Base-by-base conservation (phyloP, 345 rosid species). In the Odontarrhena argentea region DNA sequence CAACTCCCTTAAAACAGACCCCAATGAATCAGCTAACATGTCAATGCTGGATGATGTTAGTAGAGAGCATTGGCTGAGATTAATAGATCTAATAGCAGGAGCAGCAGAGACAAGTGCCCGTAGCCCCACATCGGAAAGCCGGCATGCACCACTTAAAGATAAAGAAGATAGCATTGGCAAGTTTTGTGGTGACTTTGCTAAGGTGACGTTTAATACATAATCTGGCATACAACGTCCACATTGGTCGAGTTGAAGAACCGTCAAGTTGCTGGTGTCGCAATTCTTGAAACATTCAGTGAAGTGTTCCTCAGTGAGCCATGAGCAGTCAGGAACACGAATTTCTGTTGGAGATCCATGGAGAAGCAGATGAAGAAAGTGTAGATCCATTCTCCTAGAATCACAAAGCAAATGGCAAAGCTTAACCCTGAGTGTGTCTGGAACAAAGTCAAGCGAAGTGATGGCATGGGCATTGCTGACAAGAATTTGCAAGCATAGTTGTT, bases 151-250 rank as follows among this genome's bases (percentile, higher is more conserved):
- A 15, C 48, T 74, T 55, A 93, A 59, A 52, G 96, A 90, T 68
- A 93, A 63, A 55, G 83, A 78, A 44, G 86, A 78, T 40, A 93
- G 77, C 48, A 67, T 47, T 26, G 85, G 86, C 78, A 90, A 80
- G 80, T 82, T 72, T 43, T 80, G 74, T 36, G 80, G 55, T 55
- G 89, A 82, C 66, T 66, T 74, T 43, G 84, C 87, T 71, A 88
- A 71, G 76, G 92, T 81, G 52, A 74, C 64, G 42, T 13, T 72
- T 63, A 93, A 24, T 30, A 56, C 22, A 61, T 81, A 81, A 80
- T 93, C 98, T 42, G 94, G 61, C 85, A 93, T 40, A 74, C 97
- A 87, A 55, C 86, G 87, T 9, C 98, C 98, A 79, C 94, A 84
- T 51, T 75, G 81, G 69, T 86, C 92, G 34, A 93, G 92, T 74